phyloP scores from a whole-genome alignment of 2,329 filamentous ascomycete species.

The Monosporascus sp. region DNA sequence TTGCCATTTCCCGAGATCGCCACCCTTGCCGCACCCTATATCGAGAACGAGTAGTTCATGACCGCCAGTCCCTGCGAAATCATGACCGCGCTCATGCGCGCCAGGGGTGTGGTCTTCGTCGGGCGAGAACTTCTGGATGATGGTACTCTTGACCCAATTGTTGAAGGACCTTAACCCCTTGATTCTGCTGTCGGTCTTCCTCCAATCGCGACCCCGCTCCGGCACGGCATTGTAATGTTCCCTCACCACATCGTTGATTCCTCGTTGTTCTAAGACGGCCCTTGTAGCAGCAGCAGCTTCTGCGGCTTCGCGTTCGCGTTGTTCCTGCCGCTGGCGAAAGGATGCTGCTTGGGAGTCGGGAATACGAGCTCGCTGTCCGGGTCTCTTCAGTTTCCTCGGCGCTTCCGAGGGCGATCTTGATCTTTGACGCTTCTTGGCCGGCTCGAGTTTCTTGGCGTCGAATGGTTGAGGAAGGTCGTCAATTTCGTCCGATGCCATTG shows the following conservation, averaged over 20 bases:
- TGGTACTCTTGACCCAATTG: constrained; percentile 97
- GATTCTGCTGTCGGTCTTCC: constrained; percentile 89
- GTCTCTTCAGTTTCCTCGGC: constrained; percentile 63
- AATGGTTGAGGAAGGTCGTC: constrained; percentile 54
- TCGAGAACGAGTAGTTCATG: constrained; percentile 77
- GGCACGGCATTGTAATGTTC: constrained; percentile 96
- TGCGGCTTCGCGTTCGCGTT: constrained; percentile 44
- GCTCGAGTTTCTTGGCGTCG: constrained; percentile 52
- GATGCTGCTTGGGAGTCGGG: constrained; percentile 62
- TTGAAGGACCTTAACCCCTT: constrained; percentile 93
- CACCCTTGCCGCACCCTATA: constrained; percentile 94
- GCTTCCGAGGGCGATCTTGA: constrained; percentile 41
- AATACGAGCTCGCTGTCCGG: constrained; percentile 61
- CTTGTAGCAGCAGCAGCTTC: constrained; percentile 31
- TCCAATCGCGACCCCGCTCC: constrained; percentile 89
- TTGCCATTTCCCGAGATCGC: constrained; percentile 94
- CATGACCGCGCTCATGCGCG: constrained; percentile 46
- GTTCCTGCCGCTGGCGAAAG: constrained; percentile 56
- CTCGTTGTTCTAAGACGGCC: constrained; percentile 42
- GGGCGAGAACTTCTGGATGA: constrained; percentile 94
- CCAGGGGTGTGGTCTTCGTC: constrained; percentile 66
- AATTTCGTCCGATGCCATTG: constrained; percentile 29
- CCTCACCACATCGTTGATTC: constrained; percentile 78
- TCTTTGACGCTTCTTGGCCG: constrained; percentile 52
- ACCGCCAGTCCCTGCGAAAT: constrained; percentile 34